Percentiles rank a stretch among this genome's conserved stretches.
phyloP scores from a whole-genome alignment of 805 yeast genomes.

The Yarrowia divulgata region DNA sequence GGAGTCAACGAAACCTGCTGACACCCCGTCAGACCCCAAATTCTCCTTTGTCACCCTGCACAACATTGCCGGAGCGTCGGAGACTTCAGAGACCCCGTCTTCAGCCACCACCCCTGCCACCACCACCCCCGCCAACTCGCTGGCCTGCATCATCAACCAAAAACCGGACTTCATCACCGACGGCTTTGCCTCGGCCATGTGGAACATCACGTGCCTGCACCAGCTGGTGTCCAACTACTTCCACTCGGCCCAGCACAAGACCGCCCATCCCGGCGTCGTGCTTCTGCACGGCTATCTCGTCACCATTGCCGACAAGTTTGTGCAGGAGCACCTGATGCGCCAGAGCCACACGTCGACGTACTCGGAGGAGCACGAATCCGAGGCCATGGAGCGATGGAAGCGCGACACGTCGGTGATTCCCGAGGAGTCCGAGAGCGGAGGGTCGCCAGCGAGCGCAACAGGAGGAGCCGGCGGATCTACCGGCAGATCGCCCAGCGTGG shows the following conservation, averaged over 20 bases:
- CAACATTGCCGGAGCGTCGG: constrained; percentile 15
- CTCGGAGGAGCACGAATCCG: constrained; percentile 4
- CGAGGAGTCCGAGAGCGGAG: constrained; percentile 11
- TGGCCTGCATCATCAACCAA: constrained; percentile 38
- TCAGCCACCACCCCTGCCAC: neutral
- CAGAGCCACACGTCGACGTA: constrained; percentile 14
- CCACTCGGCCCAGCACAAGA: constrained; percentile 4
- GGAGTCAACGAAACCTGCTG: no score
- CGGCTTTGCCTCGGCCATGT: constrained; percentile 44
- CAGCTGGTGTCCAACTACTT: constrained; percentile 42
- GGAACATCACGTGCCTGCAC: constrained; percentile 45
- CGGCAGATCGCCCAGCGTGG: constrained; percentile 9
- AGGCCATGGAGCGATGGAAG: constrained; percentile 29
- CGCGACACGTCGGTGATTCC: constrained; percentile 9
- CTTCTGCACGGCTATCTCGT: constrained; percentile 45
- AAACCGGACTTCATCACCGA: constrained; percentile 42
- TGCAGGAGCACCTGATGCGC: constrained; percentile 39
- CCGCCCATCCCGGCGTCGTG: constrained; percentile 27
- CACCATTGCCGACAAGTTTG: constrained; percentile 45
- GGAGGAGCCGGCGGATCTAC: neutral
- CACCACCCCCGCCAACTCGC: constrained; percentile 21
- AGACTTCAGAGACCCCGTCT: neutral
- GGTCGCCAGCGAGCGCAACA: neutral
- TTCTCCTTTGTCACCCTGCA: constrained; percentile 30
- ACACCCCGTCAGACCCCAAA: neutral